Evolutionary conservation across 805 yeast species (phyloP).

Genomic region (Yamadazyma sp.): DNA sequence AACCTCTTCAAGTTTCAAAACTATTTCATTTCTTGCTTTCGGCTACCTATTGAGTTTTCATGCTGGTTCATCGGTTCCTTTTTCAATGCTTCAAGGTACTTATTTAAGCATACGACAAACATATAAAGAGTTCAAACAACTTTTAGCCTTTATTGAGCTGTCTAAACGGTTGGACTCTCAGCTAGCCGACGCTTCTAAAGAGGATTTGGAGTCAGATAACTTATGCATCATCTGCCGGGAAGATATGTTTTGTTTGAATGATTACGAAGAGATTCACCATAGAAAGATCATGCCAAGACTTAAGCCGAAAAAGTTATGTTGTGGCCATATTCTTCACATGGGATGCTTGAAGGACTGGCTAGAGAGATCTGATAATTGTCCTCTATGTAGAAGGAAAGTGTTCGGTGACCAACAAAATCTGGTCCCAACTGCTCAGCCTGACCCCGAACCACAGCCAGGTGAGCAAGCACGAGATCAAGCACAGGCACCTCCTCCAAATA

Average conservation of each 20-base stretch:
- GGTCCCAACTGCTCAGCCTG: constrained; percentile 5
- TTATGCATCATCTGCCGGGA: constrained; percentile 89
- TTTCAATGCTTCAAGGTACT: constrained; percentile 44
- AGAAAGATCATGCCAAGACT: constrained; percentile 33
- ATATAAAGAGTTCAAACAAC: constrained; percentile 39
- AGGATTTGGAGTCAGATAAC: constrained; percentile 57
- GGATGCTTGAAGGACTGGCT: constrained; percentile 93
- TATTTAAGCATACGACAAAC: constrained; percentile 39
- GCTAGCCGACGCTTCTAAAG: constrained; percentile 60
- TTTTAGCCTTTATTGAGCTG: constrained; percentile 51
- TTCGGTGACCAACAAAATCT: constrained; percentile 19
- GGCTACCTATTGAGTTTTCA: constrained; percentile 35
- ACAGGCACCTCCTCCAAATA: not conserved
- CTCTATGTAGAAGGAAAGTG: constrained; percentile 80
- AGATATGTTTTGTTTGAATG: constrained; percentile 60
- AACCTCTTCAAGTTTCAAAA: constrained; percentile 41
- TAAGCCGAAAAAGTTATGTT: constrained; percentile 71
- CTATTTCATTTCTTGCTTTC: constrained; percentile 30
- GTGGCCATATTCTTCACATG: constrained; percentile 86
- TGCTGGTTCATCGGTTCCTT: constrained; percentile 32
- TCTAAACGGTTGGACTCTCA: constrained; percentile 63
- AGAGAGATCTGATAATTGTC: constrained; percentile 89
- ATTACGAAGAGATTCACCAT: constrained; percentile 26
- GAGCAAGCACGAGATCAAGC: not conserved
- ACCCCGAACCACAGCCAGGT: constrained; percentile 1